phyloP scores from a whole-genome alignment of 805 yeast genomes.

The Kuraishia ogatae region DNA sequence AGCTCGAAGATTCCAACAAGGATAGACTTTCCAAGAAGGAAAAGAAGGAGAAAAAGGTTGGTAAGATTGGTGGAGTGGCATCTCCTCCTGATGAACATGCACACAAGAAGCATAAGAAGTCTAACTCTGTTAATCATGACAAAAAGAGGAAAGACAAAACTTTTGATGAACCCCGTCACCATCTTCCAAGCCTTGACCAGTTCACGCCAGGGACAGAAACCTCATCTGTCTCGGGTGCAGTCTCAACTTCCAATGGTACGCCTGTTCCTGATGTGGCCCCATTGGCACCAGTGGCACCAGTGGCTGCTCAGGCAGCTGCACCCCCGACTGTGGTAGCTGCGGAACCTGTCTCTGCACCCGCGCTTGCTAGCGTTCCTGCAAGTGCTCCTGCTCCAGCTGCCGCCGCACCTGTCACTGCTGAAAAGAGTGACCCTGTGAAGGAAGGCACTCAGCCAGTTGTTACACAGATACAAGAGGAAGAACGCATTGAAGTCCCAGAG shows the following conservation, averaged over 20 bases:
- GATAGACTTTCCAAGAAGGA: slow-evolving; percentile 3
- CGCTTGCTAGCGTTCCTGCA: not conserved
- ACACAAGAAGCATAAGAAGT: slow-evolving; percentile 1
- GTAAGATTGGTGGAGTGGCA: not conserved
- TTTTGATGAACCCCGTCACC: not conserved
- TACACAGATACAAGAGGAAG: not conserved
- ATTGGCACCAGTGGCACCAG: not conserved
- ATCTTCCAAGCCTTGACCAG: not conserved
- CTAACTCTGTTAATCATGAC: not conserved
- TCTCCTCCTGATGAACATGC: not conserved
- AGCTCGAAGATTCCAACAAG: slow-evolving; percentile 1
- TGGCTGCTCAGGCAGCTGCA: not conserved
- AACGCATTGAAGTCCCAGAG: not conserved
- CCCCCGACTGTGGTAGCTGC: not conserved
- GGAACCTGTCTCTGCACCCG: not conserved
- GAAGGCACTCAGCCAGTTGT: not conserved
- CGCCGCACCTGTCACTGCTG: not conserved
- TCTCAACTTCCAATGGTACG: not conserved
- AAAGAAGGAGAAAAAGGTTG: not conserved
- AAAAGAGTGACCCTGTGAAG: not conserved
- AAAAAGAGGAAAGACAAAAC: not conserved
- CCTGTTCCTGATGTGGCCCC: not conserved
- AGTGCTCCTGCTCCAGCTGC: not conserved
- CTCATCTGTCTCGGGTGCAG: not conserved
- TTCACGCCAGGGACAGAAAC: not conserved